A percentile compares a stretch with the other conserved stretches of the same genome.
phyloP scores from a whole-genome alignment of 352 stramenopile genomes.

The Pythium oligandrum region DNA sequence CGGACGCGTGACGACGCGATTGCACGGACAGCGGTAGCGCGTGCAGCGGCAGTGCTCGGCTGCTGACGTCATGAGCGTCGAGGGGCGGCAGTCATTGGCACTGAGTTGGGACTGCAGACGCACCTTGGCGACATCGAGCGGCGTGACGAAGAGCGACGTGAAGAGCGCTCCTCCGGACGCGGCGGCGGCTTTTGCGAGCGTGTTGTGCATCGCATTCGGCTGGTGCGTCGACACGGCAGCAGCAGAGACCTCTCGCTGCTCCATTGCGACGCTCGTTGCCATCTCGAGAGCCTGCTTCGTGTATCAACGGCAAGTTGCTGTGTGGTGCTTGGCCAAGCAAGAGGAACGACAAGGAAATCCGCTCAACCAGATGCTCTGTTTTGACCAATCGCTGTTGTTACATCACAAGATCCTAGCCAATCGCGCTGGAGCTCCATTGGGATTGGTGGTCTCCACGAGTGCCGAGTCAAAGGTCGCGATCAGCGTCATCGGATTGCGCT shows the following conservation, averaged over 20 bases:
- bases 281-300: no score
- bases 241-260: not conserved
- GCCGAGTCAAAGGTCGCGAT: conserved; percentile 19
- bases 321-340: no score
- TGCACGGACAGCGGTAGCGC: conserved; percentile 42
- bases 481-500: not conserved
- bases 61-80: not conserved
- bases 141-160: conserved; percentile 82
- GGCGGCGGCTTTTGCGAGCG: conserved; percentile 65
- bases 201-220: conserved; percentile 22
- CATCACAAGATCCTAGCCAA: not conserved
- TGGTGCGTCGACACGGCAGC: not conserved
- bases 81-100: not conserved
- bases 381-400: conserved; percentile 3
- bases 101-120: conserved; percentile 72
- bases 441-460: not conserved
- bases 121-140: conserved; percentile 80
- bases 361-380: no score
- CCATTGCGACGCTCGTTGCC: conserved; percentile 1
- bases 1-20: conserved; percentile 39
- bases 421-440: not conserved
- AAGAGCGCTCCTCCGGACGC: conserved; percentile 63
- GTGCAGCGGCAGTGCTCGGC: conserved; percentile 38
- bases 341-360: no score
- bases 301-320: no score